Percentiles rank a stretch among this genome's conserved stretches.
Conservation (phyloP, 768 basidiomycete species). For the Mycena capillaripes region DNA sequence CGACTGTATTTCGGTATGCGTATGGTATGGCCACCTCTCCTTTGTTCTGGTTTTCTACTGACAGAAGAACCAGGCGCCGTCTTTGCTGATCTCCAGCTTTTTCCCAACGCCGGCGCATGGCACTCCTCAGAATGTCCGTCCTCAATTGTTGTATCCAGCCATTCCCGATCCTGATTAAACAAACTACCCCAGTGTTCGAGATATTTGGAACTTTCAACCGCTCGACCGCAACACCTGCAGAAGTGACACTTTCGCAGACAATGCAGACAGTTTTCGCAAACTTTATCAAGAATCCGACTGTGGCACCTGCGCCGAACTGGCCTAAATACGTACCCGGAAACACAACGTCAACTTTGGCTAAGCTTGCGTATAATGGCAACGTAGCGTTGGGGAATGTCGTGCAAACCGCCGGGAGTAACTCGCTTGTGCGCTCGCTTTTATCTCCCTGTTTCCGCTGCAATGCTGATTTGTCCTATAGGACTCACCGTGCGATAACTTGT, state of each 20-base stretch:
- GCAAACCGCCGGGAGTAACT: constrained; percentile 29
- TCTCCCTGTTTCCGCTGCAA: background rate
- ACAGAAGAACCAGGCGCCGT: constrained; percentile 22
- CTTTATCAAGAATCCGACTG: constrained; percentile 36
- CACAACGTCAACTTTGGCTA: constrained; percentile 35
- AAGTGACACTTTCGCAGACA: constrained; percentile 39
- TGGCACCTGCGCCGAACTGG: constrained; percentile 38
- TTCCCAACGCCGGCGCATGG: constrained; percentile 41
- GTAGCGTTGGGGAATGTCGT: constrained; percentile 37
- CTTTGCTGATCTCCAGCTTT: constrained; percentile 39
- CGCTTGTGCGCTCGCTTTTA: background rate
- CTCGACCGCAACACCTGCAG: constrained; percentile 38
- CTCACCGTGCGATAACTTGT: constrained; percentile 6
- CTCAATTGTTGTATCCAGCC: background rate
- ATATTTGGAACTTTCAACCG: constrained; percentile 42
- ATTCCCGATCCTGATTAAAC: background rate
- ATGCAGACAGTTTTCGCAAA: constrained; percentile 37
- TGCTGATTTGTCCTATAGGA: background rate
- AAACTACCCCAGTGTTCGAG: constrained; percentile 28
- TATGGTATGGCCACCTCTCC: constrained; percentile 29
- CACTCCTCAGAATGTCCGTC: constrained; percentile 39
- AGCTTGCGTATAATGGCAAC: constrained; percentile 38
- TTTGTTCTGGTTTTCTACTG: background rate
- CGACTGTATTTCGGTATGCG: constrained; percentile 37
- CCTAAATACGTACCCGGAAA: constrained; percentile 30